Evolutionary conservation across 306 rosid species (phyloP).

Genomic region (Quercus cerris): DNA sequence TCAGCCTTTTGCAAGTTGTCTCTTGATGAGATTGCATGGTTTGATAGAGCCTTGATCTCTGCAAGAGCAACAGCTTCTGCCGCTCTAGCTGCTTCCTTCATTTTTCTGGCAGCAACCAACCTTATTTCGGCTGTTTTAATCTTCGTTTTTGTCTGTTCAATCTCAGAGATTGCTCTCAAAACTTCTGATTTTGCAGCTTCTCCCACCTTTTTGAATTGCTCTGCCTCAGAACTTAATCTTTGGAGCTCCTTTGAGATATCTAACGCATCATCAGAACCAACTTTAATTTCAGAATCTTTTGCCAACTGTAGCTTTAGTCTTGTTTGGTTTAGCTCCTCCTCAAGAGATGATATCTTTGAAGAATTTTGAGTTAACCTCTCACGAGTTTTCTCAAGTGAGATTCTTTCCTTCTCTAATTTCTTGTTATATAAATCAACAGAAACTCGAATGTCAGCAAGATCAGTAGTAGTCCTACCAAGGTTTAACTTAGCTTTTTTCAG

Average conservation of each 20-base stretch:
- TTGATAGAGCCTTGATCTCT: conserved; percentile 69
- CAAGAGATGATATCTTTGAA: conserved; percentile 62
- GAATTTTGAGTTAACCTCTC: conserved; percentile 67
- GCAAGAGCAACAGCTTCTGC: conserved; percentile 75
- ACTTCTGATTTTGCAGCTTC: conserved; percentile 71
- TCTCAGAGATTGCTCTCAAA: conserved; percentile 59
- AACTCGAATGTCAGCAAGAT: conserved; percentile 74
- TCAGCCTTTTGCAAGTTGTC: conserved; percentile 36
- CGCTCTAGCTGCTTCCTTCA: conserved; percentile 94
- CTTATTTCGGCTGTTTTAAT: conserved; percentile 75
- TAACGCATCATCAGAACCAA: conserved; percentile 35
- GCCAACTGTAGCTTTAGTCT: conserved; percentile 57
- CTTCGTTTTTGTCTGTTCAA: conserved; percentile 68
- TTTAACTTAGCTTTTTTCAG: conserved; percentile 83
- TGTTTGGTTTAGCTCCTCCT: conserved; percentile 77
- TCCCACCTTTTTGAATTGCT: conserved; percentile 65
- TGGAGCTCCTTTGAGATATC: conserved; percentile 70
- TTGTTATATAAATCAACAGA: conserved; percentile 63
- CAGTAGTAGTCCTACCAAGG: conserved; percentile 65
- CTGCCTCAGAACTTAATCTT: conserved; percentile 62
- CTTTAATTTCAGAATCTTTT: conserved; percentile 53
- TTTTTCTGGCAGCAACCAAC: conserved; percentile 82
- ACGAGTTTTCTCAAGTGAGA: conserved; percentile 68
- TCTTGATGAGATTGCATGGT: conserved; percentile 32
- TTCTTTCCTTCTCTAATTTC: conserved; percentile 78